Base-by-base conservation (phyloP, 306 rosid genomes). In the Gynostemma pentaphyllum region DNA sequence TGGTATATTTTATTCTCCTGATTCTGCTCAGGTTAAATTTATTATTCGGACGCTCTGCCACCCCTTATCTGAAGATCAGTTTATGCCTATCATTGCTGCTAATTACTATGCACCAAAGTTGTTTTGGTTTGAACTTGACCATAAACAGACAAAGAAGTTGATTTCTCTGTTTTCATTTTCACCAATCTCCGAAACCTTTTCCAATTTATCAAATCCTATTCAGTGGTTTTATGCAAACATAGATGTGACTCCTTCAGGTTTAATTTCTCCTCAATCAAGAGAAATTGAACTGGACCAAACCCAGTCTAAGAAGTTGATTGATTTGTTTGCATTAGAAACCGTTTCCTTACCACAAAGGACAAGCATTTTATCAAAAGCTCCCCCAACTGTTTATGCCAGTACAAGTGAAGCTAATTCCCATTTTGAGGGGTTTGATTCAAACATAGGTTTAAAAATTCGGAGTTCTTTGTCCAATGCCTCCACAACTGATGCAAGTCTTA, bases 121-220 rank as follows among this genome's bases (percentile, higher is more conserved):
- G 1, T 78, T 82, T 70, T 73, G 79, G 77, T 82, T 82, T 73
- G 87, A 78, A 56, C 71, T 82, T 34, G 87, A 82, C 36, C 73
- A 37, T 21, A 18, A 19, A 45, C 87, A 82, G 30, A 73, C 81
- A 22, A 49, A 51, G 6, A 70, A 71, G 32, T 61, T 82, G 71
- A 78, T 82, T 10, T 68, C 74, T 4, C 40, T 78, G 75, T 78
- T 82, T 68, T 67, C 78, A 34, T 22, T 69, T 62, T 57, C 69
- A 11, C 69, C 67, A 9, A 37, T 44, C 3, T 12, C n/a, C n/a
- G n/a, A n/a, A n/a, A n/a, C n/a, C n/a, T n/a, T n/a, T n/a, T n/a
- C n/a, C n/a, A n/a, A n/a, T n/a, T n/a, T n/a, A n/a, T n/a, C n/a
- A n/a, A n/a, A n/a, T n/a, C n/a, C n/a, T n/a, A n/a, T n/a, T n/a